These are phyloP conservation scores for Trichoderma brevicompactum DNA, from an alignment of 2,329 filamentous ascomycete genomes.

Conservation along the genomic window DNA sequence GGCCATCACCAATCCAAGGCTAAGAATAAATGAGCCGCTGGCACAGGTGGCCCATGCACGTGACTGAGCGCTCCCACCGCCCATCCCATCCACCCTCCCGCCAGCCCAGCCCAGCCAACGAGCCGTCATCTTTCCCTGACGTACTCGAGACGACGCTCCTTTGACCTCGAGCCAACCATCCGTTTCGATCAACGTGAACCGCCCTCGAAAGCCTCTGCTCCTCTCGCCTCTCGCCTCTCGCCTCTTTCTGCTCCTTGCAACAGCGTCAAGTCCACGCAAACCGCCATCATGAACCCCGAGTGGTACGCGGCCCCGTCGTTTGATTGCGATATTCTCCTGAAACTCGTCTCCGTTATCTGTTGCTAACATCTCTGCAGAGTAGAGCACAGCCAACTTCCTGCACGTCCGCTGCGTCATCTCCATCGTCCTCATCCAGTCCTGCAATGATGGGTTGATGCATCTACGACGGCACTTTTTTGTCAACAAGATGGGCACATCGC, in stretches of 20 bases:
- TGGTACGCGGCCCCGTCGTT: constrained; percentile 64
- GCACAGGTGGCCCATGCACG: constrained; percentile 19
- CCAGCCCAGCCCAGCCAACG: constrained; percentile 24
- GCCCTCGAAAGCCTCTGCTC: constrained; percentile 11
- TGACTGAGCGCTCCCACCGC: constrained; percentile 30
- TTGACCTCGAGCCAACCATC: constrained; percentile 33
- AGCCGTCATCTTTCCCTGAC: constrained; percentile 42
- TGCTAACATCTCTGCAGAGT: constrained; percentile 40
- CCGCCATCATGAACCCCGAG: constrained; percentile 84
- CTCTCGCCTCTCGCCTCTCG: constrained; percentile 28
- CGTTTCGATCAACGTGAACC: constrained; percentile 12
- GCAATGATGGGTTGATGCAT: constrained; percentile 30
- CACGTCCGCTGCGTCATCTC: constrained; percentile 1
- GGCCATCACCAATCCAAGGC: constrained; percentile 18
- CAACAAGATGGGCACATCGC: background rate
- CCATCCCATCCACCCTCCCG: constrained; percentile 32
- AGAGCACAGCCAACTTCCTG: background rate
- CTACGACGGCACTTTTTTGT: background rate
- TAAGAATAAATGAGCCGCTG: constrained; percentile 23
- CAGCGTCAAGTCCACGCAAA: constrained; percentile 35
- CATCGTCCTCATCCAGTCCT: background rate
- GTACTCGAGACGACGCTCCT: constrained; percentile 39
- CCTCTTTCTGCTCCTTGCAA: constrained; percentile 31
- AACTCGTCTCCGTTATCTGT: constrained; percentile 25
- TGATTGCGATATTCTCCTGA: constrained; percentile 41